phyloP scores from a whole-genome alignment of 169 alveolate genomes.

The Eimeria mitis region DNA sequence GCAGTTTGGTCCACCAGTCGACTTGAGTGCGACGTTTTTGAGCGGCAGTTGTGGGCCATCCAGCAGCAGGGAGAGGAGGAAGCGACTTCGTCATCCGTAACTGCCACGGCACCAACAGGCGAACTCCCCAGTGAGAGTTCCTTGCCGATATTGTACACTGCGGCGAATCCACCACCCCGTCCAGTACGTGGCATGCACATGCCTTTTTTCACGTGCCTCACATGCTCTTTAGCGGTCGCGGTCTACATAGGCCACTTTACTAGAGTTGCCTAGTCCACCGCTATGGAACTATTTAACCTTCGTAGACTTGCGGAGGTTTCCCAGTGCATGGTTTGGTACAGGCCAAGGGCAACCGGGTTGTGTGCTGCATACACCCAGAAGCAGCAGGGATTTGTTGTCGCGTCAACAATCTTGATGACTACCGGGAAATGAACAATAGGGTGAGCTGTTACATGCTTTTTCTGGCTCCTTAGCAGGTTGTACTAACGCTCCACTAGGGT shows the following conservation, averaged over 20 bases:
- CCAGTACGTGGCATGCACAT: slow-evolving; percentile 43
- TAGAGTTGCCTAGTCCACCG: neutral
- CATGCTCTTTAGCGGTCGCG: neutral
- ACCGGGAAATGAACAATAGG: slow-evolving; percentile 77
- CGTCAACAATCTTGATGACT: slow-evolving; percentile 77
- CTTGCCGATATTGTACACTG: slow-evolving; percentile 52
- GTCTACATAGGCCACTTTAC: neutral
- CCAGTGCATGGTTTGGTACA: slow-evolving; percentile 8
- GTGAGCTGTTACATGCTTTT: neutral
- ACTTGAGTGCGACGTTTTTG: slow-evolving; percentile 81
- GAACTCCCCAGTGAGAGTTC: slow-evolving; percentile 11
- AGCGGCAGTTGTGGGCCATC: slow-evolving; percentile 70
- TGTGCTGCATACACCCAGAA: slow-evolving; percentile 77
- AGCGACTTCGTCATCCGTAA: slow-evolving; percentile 15
- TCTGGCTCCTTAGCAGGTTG: neutral
- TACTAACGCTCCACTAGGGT: too few species aligned
- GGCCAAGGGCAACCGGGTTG: slow-evolving; percentile 80
- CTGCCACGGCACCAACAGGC: slow-evolving; percentile 42
- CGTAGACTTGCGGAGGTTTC: neutral
- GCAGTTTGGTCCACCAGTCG: slow-evolving; percentile 80
- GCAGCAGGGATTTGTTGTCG: slow-evolving; percentile 81
- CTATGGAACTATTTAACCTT: neutral
- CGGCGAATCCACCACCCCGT: slow-evolving; percentile 78
- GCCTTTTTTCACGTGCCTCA: neutral
- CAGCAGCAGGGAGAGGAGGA: slow-evolving; percentile 73